Base-by-base conservation (phyloP, 2,329 filamentous ascomycete genomes). In the Kalmusia sp. region DNA sequence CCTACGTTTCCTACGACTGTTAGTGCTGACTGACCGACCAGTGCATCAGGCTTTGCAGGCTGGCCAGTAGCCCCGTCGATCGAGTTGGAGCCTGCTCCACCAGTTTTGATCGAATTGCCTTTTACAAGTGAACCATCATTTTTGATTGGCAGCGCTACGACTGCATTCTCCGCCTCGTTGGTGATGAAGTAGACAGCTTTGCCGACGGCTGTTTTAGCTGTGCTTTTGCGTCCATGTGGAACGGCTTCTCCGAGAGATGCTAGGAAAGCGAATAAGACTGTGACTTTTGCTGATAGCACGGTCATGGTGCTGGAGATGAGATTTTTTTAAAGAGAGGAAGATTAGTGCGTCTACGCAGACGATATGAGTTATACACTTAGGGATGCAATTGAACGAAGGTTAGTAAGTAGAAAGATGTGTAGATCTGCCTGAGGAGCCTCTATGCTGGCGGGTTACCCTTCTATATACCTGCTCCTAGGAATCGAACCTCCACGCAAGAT, bases 171-270 rank as follows among this genome's bases (percentile, higher is more conserved):
- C 8, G 65, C 68, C 2, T 81, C 76, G 59, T 87, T 88, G 30
- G 80, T 84, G 33, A 85, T 70, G 49, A 86, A 70, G 67, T 87
- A 87, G 15, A 86, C 63, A 0, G 83, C 83, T 63, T 81, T 82
- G 3, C 53, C 53, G 2, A 37, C 44, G n/a, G 19, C 34, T 6
- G 15, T 34, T 19, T 48, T 15, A 46, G 24, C 11, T 25, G 21
- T 19, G 21, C 11, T 15, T 15, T 17, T 34, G 5, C 24, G 46
- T 37, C 38, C 41, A 25, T 50, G 37, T 7, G 58, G 58, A 51
- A 49, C 52, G 24, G 55, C 44, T 22, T 33, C 39, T 12, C 35
- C 49, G 14, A 50, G 8, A 12, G 45, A 44, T 4, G 52, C 35
- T 4, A 60, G 17, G 1, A 54, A 39, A 43, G 50, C 48, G 19